Base-by-base conservation (phyloP, 192 early-diverging fungal genomes). In the Podila verticillata region DNA sequence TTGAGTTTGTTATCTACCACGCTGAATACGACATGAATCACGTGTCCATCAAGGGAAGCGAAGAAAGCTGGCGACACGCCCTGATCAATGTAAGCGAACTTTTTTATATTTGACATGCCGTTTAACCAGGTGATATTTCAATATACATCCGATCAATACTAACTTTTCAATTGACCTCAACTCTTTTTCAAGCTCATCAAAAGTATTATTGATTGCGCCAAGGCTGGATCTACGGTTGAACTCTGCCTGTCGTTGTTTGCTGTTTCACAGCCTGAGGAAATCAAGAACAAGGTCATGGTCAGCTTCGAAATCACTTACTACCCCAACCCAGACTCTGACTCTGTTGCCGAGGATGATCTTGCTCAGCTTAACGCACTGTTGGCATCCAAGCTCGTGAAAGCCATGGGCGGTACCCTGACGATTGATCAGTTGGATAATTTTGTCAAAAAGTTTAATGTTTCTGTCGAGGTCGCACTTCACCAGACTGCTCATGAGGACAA, bases 1-100 rank as follows among this genome's bases (percentile, higher is more conserved):
- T 90, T 29, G 85, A 89, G 48, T 72, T 90, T 31, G 87, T 89
- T 24, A 80, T 89, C 30, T 89, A 87, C 54, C 89, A 89, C 36
- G 75, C 81, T 0, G 84, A 89, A 35, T 86, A 88, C 77, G 84
- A 57, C 17, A 57, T 90, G 20, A 79, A 87, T 61, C 87, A 90
- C 70, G 68, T 81, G 10, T 70, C 77, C 36, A 84, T 89, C 44
- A 70, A 83, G n/a, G 88, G 88, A 5, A 86, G 87, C 63, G 88
- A 87, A 47, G 86, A 82, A 36, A 82, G 74, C 24, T 84, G 88
- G 60, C 78, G 86, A 31, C 85, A 90, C 66, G 72, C 84, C 47
- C 48, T 90, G 32, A 77, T 90, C 22, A 87, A 82, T 62, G 85
- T 90, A 85, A 81, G 84, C 72, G 12, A 9, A 20, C 44, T 39